Base-by-base conservation (phyloP, 768 basidiomycete genomes). In the Termitomyces heimii region DNA sequence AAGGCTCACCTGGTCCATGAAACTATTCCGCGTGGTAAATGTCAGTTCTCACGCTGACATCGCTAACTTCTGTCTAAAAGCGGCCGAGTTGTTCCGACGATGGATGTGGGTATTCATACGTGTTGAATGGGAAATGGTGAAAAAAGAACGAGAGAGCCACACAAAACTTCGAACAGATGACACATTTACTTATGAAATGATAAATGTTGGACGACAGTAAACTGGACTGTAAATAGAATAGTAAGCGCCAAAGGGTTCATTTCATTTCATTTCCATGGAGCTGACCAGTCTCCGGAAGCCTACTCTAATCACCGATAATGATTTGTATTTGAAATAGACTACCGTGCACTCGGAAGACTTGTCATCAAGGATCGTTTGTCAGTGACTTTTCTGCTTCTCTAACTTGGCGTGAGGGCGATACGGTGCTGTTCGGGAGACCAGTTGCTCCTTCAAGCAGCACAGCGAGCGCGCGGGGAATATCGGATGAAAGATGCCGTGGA, bases 101-200 rank as follows among this genome's bases (percentile, higher is more conserved):
- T 99, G 97, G 97, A 81, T 98, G 76, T 99, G 97, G 97, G 94
- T 97, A 28, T 98, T 97, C 72, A 71, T 98, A 60, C 84, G 97
- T 37, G 84, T 98, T 42, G 97, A 99, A 73, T 99, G 96, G 97
- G 96, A 98, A 73, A 80, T 86, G 9, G 83, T 93, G 50, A 92
- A 83, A 72, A 77, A 74, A 63, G 63, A 67, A 32, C 69, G 70
- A 42, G 74, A 75, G 40, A 68, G 65, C 43, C 53, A 54, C 47
- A 51, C 37, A 56, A 71, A 67, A 56, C 58, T 56, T 26, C 66
- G 60, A 34, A 60, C 66, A 54, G 70, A 72, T 50, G 71, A 72
- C 29, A 72, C 71, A 40, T 40, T n/a, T 40, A 40, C 39, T 24
- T 80, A 73, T 64, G 78, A 80, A 63, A 69, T 80, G 72, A 63